These are phyloP conservation scores for Coemansia sp. DNA, from an alignment of 192 early-diverging fungal species.

Conservation along the genomic window DNA sequence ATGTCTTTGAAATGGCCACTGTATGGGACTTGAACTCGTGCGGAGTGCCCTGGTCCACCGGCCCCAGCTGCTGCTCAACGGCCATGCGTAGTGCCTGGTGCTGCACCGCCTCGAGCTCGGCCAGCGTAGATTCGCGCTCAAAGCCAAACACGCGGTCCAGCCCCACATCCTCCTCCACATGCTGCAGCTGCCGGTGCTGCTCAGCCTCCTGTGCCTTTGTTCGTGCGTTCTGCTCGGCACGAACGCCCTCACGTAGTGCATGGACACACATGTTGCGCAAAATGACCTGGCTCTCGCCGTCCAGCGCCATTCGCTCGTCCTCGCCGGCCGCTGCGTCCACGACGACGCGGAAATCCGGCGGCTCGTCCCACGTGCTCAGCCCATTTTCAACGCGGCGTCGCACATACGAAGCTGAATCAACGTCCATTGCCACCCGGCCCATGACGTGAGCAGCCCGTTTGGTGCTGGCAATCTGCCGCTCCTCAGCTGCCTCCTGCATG, in stretches of 20 bases:
- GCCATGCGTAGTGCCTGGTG: slow-evolving; percentile 33
- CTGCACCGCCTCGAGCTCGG: slow-evolving; percentile 44
- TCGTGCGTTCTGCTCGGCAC: slow-evolving; percentile 28
- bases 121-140: slow-evolving; percentile 31
- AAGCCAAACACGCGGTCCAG: slow-evolving; percentile 20
- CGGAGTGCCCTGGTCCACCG: slow-evolving; percentile 31
- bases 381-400: slow-evolving; percentile 29
- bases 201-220: slow-evolving; percentile 17
- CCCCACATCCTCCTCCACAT: slow-evolving; percentile 6
- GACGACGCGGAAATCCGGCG: slow-evolving; percentile 46
- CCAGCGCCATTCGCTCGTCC: slow-evolving; percentile 21
- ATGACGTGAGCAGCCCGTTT: slow-evolving; percentile 24
- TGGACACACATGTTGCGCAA: slow-evolving; percentile 41
- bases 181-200: slow-evolving; percentile 21
- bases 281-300: slow-evolving; percentile 45
- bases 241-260: slow-evolving; percentile 19
- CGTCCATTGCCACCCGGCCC: slow-evolving; percentile 19
- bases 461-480: slow-evolving; percentile 12
- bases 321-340: slow-evolving; percentile 43
- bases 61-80: slow-evolving; percentile 40
- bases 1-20: slow-evolving; percentile 39
- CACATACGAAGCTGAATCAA: slow-evolving; percentile 34
- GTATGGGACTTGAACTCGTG: slow-evolving; percentile 47
- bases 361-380: slow-evolving; percentile 46
- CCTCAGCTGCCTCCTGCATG: slow-evolving; percentile 34